phyloP scores from a whole-genome alignment of 208 protist genomes.

The Crithidia mellificae region DNA sequence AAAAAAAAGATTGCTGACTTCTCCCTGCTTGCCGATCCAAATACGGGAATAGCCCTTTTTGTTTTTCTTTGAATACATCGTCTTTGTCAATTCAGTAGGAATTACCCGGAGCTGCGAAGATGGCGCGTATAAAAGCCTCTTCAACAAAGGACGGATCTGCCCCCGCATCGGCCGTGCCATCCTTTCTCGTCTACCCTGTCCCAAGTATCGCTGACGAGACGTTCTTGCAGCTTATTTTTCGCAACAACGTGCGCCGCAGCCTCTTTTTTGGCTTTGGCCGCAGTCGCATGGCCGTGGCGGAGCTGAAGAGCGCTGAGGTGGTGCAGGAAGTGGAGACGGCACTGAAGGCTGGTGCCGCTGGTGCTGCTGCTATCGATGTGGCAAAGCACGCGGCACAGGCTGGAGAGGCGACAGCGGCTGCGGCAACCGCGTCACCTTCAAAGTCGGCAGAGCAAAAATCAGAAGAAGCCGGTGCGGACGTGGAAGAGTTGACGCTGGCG shows the following conservation, averaged over 20 bases:
- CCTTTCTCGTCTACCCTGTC: slow-evolving; percentile 74
- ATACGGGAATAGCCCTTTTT: no score
- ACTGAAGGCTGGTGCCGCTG: slow-evolving; percentile 6
- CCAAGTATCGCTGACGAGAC: slow-evolving; percentile 68
- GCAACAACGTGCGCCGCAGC: slow-evolving; percentile 42
- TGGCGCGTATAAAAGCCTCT: no score
- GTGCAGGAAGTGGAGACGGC: slow-evolving; percentile 26
- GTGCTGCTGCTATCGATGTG: neutral
- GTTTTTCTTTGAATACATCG: no score
- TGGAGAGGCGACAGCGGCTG: no score
- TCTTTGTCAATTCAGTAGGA: no score
- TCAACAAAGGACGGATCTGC: neutral
- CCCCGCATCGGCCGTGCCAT: slow-evolving; percentile 4
- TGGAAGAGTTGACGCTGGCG: slow-evolving; percentile 32
- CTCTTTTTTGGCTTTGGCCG: slow-evolving; percentile 66
- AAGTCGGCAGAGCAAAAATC: neutral
- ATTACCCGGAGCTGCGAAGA: no score
- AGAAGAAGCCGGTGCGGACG: neutral
- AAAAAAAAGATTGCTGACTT: no score
- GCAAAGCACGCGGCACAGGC: no score
- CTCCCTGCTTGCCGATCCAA: no score
- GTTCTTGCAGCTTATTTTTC: slow-evolving; percentile 70
- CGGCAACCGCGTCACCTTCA: no score
- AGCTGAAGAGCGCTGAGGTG: slow-evolving; percentile 41
- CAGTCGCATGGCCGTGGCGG: slow-evolving; percentile 64